Evolutionary conservation across 306 rosid species (phyloP).

Genomic region (Cicer chorassanicum): DNA sequence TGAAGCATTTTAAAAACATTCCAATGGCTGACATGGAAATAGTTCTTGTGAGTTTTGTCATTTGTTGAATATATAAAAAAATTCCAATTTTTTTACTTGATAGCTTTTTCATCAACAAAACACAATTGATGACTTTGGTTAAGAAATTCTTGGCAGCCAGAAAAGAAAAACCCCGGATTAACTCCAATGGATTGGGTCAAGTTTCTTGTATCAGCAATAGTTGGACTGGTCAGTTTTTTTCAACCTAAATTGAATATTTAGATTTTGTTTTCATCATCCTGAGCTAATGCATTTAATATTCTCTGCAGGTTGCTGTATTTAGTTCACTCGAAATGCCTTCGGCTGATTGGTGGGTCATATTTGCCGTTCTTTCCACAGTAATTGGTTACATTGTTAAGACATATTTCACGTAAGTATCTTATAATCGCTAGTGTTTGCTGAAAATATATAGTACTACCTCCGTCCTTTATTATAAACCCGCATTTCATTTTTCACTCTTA

Average conservation of each 20-base stretch:
- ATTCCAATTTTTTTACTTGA: constrained; percentile 61
- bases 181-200: constrained; percentile 99
- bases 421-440: not conserved
- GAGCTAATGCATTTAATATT: constrained; percentile 39
- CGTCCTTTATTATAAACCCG: too few species aligned
- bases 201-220: constrained; percentile 82
- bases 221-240: constrained; percentile 81
- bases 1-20: constrained; percentile 92
- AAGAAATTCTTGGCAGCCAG: constrained; percentile 73
- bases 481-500: too few species aligned
- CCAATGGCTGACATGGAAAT: constrained; percentile 99
- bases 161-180: constrained; percentile 95
- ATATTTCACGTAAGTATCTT: constrained; percentile 80
- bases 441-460: not conserved
- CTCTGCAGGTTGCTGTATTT: constrained; percentile 80
- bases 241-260: constrained; percentile 20
- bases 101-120: constrained; percentile 30
- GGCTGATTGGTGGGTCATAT: constrained; percentile 82
- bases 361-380: constrained; percentile 83
- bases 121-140: constrained; percentile 42
- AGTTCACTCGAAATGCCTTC: constrained; percentile 84
- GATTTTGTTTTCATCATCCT: constrained; percentile 35
- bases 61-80: constrained; percentile 62
- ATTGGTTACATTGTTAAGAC: constrained; percentile 90
- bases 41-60: constrained; percentile 80